Conservation (phyloP, 768 basidiomycete species). For the Nidularia sp. region DNA sequence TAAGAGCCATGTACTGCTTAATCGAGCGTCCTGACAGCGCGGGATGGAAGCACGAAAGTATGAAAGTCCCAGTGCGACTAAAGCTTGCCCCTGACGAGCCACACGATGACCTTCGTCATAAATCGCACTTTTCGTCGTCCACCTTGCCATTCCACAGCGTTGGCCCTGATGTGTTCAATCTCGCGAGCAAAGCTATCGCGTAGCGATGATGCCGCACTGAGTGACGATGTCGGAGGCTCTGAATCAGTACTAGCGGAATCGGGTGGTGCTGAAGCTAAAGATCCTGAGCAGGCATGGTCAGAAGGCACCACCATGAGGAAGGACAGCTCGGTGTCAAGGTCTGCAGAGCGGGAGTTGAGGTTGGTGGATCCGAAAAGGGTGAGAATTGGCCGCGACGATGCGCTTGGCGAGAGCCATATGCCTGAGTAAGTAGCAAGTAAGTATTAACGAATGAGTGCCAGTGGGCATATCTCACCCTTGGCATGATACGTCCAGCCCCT, state of each 20-base stretch:
- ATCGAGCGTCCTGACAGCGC: no score
- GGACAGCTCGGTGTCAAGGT: slow-evolving; percentile 89
- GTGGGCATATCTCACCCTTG: slow-evolving; percentile 59
- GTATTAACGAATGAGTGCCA: neutral
- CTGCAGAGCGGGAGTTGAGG: slow-evolving; percentile 85
- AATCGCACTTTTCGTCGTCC: slow-evolving; percentile 51
- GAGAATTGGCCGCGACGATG: slow-evolving; percentile 49
- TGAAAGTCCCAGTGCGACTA: slow-evolving; percentile 18
- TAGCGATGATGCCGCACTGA: slow-evolving; percentile 23
- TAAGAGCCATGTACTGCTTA: no score
- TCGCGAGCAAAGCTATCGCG: slow-evolving; percentile 50
- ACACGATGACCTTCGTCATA: slow-evolving; percentile 61
- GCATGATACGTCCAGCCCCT: slow-evolving; percentile 97
- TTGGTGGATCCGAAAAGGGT: slow-evolving; percentile 96
- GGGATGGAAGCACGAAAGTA: no score
- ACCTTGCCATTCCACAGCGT: slow-evolving; percentile 59
- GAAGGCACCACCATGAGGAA: slow-evolving; percentile 78
- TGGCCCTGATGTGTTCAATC: slow-evolving; percentile 42
- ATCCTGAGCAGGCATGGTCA: slow-evolving; percentile 4
- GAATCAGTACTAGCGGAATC: neutral
- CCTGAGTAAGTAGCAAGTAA: slow-evolving; percentile 39
- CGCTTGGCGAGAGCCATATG: slow-evolving; percentile 74
- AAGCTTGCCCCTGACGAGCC: slow-evolving; percentile 67
- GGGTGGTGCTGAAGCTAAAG: neutral
- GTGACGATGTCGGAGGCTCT: neutral